These are phyloP conservation scores for Chlamydomonas asymmetrica DNA, from an alignment of 139 green algal genomes.

Conservation along the genomic window DNA sequence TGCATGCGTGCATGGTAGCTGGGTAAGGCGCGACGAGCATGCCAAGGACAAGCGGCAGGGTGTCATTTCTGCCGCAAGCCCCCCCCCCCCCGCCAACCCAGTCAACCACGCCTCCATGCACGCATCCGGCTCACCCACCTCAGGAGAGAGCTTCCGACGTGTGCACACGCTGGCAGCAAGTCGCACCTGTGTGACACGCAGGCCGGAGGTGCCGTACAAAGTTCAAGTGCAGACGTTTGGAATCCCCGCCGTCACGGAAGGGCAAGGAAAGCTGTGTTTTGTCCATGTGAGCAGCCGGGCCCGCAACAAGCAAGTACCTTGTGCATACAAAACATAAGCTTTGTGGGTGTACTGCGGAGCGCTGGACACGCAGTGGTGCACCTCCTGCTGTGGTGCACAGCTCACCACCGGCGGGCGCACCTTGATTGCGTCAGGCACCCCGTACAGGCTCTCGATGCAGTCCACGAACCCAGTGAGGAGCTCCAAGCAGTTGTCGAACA, in stretches of 20 bases:
- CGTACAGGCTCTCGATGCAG: constrained; percentile 62
- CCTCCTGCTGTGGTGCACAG: too few relatives aligned
- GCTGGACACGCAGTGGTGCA: too few relatives aligned
- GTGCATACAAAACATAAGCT: background rate
- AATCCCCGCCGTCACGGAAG: too few relatives aligned
- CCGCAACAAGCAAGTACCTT: background rate
- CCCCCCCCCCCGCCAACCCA: too few relatives aligned
- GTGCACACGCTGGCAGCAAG: constrained; percentile 50
- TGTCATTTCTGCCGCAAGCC: too few relatives aligned
- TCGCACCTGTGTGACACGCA: constrained; percentile 37
- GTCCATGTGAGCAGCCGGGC: background rate
- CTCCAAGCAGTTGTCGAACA: constrained; percentile 46
- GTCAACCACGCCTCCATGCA: too few relatives aligned
- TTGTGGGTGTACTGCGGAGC: background rate
- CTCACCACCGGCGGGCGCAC: constrained; percentile 41
- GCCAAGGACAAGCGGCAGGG: too few relatives aligned
- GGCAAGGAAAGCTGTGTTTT: too few relatives aligned
- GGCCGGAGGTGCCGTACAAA: too few relatives aligned
- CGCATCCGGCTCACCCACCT: constrained; percentile 13
- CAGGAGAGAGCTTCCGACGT: constrained; percentile 40
- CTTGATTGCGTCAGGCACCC: constrained; percentile 64
- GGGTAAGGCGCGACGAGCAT: too few relatives aligned
- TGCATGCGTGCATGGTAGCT: too few relatives aligned
- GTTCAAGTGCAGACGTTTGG: too few relatives aligned
- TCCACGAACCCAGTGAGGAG: constrained; percentile 61